Percentiles rank a stretch among this genome's conserved stretches.
Evolutionary conservation across 2,329 filamentous ascomycete species (phyloP).

Genomic region (Cryphonectria radicalis): DNA sequence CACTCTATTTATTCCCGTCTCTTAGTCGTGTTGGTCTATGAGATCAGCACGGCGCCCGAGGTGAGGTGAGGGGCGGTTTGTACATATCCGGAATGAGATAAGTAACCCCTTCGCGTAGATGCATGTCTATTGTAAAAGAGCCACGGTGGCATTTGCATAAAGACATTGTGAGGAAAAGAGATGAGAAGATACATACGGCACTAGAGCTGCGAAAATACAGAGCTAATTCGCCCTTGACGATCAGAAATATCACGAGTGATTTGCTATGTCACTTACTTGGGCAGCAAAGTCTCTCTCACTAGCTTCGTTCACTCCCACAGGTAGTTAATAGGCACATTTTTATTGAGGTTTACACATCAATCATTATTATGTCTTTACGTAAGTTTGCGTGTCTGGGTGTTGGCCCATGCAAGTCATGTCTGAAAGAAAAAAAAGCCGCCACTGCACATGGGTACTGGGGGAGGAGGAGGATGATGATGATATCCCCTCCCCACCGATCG

Average conservation of each 20-base stretch:
- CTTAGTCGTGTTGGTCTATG: neutral
- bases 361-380: constrained; percentile 45
- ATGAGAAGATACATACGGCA: neutral
- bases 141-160: neutral
- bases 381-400: constrained; percentile 32
- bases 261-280: neutral
- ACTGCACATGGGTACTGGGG: constrained; percentile 4
- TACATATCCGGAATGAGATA: neutral
- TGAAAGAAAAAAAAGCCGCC: constrained; percentile 11
- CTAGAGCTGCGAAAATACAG: neutral
- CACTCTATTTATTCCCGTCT: neutral
- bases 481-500: neutral
- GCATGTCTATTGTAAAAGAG: neutral
- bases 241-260: neutral
- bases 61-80: neutral
- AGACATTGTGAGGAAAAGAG: neutral
- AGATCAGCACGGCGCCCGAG: neutral
- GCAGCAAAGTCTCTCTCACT: neutral
- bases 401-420: constrained; percentile 25
- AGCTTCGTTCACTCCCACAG: neutral
- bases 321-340: neutral
- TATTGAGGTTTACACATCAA: constrained; percentile 32
- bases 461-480: neutral
- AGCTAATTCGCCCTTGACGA: neutral
- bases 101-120: neutral